A percentile compares a stretch with the other conserved stretches of the same genome.
Evolutionary conservation across 768 basidiomycete species (phyloP).

Genomic region (Peribolospora kevripleyi): DNA sequence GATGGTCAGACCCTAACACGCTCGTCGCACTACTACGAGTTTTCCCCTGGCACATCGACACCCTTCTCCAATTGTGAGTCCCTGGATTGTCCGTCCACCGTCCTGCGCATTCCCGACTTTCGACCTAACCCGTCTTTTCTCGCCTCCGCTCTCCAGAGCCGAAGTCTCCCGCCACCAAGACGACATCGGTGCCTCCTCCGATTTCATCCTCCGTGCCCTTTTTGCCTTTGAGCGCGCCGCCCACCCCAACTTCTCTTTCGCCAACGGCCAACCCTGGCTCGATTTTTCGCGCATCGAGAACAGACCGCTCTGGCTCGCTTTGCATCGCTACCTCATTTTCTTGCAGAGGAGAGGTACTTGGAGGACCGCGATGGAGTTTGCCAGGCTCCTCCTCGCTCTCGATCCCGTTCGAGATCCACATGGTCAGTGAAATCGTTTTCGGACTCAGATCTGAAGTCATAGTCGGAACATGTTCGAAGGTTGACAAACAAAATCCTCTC

Average conservation of each 20-base stretch:
- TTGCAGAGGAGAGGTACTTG: slow-evolving; percentile 70
- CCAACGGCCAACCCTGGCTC: slow-evolving; percentile 52
- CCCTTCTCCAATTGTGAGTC: slow-evolving; percentile 44
- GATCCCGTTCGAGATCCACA: too few relatives aligned
- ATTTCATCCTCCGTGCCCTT: slow-evolving; percentile 73
- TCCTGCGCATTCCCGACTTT: too few relatives aligned
- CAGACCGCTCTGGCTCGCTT: slow-evolving; percentile 66
- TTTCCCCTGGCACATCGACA: slow-evolving; percentile 80
- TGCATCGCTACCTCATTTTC: slow-evolving; percentile 67
- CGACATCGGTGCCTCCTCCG: slow-evolving; percentile 31
- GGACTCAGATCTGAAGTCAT: too few relatives aligned
- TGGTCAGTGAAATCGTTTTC: too few relatives aligned
- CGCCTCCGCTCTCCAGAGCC: slow-evolving; percentile 11
- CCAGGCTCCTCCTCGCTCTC: slow-evolving; percentile 33
- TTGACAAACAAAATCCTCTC: too few relatives aligned
- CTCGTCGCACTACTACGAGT: slow-evolving; percentile 50
- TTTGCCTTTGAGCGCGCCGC: slow-evolving; percentile 84
- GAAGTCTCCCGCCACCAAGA: slow-evolving; percentile 71
- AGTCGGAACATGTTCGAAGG: too few relatives aligned
- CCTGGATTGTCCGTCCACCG: too few relatives aligned
- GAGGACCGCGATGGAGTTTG: slow-evolving; percentile 74
- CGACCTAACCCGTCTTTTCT: too few relatives aligned
- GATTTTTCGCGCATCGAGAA: slow-evolving; percentile 83
- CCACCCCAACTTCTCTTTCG: slow-evolving; percentile 62
- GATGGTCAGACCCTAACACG: slow-evolving; percentile 10